Conservation (phyloP, 345 rosid species). For the Dimocarpus longan region DNA sequence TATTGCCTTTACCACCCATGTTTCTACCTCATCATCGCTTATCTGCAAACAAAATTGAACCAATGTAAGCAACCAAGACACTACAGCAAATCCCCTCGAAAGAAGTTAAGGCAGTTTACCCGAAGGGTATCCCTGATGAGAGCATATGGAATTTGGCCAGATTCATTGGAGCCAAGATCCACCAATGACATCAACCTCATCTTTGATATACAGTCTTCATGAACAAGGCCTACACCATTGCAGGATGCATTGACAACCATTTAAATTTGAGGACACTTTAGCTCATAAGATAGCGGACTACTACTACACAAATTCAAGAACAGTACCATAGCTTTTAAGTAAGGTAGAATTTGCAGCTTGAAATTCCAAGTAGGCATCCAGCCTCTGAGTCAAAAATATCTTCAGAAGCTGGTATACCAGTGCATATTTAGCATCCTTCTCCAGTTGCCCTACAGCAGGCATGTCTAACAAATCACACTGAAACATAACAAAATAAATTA, state of each 20-base stretch:
- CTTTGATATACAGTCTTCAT: constrained; percentile 83
- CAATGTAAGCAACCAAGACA: constrained; percentile 7
- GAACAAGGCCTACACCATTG: constrained; percentile 63
- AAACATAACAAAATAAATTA: constrained; percentile 27
- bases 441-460: constrained; percentile 84
- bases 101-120: constrained; percentile 42
- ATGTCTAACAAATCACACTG: constrained; percentile 95
- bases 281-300: background rate
- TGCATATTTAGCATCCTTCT: constrained; percentile 73
- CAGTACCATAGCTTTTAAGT: constrained; percentile 72
- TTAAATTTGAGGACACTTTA: background rate
- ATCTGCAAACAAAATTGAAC: constrained; percentile 44
- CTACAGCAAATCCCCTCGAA: constrained; percentile 9
- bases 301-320: background rate
- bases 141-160: constrained; percentile 71
- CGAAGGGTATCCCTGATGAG: constrained; percentile 67
- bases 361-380: constrained; percentile 79
- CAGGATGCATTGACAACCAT: constrained; percentile 7
- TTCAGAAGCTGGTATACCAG: constrained; percentile 78
- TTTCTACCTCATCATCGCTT: constrained; percentile 77
- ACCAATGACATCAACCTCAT: constrained; percentile 86
- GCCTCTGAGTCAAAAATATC: constrained; percentile 77
- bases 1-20: constrained; percentile 88
- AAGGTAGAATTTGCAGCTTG: constrained; percentile 67
- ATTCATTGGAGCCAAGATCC: constrained; percentile 69